phyloP scores from a whole-genome alignment of 352 stramenopile species.

The Hyaloperonospora brassicae region DNA sequence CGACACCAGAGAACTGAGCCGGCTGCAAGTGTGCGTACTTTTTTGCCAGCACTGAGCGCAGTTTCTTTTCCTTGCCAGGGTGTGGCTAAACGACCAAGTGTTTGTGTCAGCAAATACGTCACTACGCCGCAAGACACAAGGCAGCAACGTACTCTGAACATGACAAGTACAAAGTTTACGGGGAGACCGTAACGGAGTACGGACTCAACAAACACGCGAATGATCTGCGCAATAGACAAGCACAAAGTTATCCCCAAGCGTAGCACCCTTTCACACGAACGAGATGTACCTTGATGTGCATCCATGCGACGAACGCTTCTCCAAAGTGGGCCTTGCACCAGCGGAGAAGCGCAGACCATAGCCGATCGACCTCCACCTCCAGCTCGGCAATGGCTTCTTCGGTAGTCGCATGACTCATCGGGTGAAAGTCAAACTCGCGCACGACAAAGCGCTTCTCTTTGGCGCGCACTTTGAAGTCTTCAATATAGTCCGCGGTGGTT shows the following conservation, averaged over 20 bases:
- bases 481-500: slow-evolving; percentile 90
- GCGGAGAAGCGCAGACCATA: slow-evolving; percentile 90
- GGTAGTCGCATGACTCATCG: slow-evolving; percentile 79
- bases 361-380: slow-evolving; percentile 89
- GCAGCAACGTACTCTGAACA: slow-evolving; percentile 58
- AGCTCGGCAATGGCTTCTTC: slow-evolving; percentile 81
- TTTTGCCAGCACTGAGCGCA: slow-evolving; percentile 67
- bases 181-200: slow-evolving; percentile 96
- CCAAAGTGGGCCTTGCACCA: slow-evolving; percentile 98
- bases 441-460: slow-evolving; percentile 92
- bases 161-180: slow-evolving; percentile 90
- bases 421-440: slow-evolving; percentile 90
- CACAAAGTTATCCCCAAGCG: slow-evolving; percentile 2
- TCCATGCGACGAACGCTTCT: slow-evolving; percentile 96
- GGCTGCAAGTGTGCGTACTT: slow-evolving; percentile 83
- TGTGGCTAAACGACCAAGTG: slow-evolving; percentile 37
- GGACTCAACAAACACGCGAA: slow-evolving; percentile 96
- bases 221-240: slow-evolving; percentile 36
- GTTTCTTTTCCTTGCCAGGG: slow-evolving; percentile 75
- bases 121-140: neutral
- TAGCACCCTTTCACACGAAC: neutral
- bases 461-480: slow-evolving; percentile 89
- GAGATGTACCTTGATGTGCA: slow-evolving; percentile 93
- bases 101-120: neutral
- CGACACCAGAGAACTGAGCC: slow-evolving; percentile 70